Evolutionary conservation across 495 filamentous ascomycete species (phyloP), one percentile per base, ranked within the genome.

Genomic region (Talaromyces stipitatus): DNA sequence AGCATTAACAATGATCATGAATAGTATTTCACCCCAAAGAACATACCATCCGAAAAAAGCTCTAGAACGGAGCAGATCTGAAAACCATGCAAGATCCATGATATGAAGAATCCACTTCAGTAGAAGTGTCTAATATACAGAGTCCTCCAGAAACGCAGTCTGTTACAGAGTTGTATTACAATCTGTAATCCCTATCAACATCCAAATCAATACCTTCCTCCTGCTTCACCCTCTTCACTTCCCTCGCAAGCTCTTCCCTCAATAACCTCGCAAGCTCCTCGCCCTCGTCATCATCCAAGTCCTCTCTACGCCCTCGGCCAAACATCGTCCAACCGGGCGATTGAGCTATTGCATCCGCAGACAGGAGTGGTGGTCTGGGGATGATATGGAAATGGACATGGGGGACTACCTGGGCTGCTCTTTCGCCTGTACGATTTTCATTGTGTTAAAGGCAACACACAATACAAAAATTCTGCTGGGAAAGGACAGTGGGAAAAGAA

Each of bases 341-440:
- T 70, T 33, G 9, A 2, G 74, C 80, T 69, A 69, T 72, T 61
- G 72, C 75, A 22, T 60, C 66, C 58, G 38, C 66, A 69, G 64
- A 68, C 20, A 43, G 20, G 12, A 55, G 63, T 11, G 62, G 62
- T 12, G 82, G 82, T 24, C 92, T 72, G 2, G 92, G 92, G 45
- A 97, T 92, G 24, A 97, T 79, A 61, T 97, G 92, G 70, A 91
- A 96, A 68, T 97, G 92, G 5, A 92, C 85, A 70, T 96, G 92
- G 20, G 85, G 84, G 2, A 97, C 90, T 22, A 92, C 89, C 72
- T 97, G 92, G 6, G 91, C 91, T 10, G 92, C 92, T 23, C 87
- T 77, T 0, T 81, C 82, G 2, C 92, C 84, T 87, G 56, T 43
- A 22, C 24, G 30, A 10, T 10, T 27, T 20, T 50, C 41, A 48